A percentile compares a stretch with the other conserved stretches of the same genome.
phyloP scores from a whole-genome alignment of 2,329 filamentous ascomycete genomes.

The Aspergillus fumigatiaffinis region DNA sequence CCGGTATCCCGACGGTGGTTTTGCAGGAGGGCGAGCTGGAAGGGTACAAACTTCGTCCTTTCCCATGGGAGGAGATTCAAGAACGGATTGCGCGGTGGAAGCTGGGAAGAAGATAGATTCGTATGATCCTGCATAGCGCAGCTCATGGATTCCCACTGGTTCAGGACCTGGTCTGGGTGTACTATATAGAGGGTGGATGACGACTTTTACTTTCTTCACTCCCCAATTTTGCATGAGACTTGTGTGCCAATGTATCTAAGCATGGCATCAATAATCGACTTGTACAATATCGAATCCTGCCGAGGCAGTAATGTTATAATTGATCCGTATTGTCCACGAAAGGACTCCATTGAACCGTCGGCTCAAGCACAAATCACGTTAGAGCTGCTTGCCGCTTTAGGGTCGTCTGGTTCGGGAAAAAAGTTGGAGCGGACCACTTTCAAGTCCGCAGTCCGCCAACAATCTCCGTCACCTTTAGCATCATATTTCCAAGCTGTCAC shows the following conservation, averaged over 20 bases:
- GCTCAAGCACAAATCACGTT: neutral
- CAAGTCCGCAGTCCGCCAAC: constrained; percentile 23
- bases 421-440: constrained; percentile 32
- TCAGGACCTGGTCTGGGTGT: neutral
- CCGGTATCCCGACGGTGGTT: constrained; percentile 88
- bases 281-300: neutral
- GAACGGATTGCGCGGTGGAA: constrained; percentile 79
- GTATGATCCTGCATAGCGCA: neutral
- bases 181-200: constrained; percentile 11
- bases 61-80: constrained; percentile 87
- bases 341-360: neutral
- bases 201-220: neutral
- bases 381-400: constrained; percentile 34
- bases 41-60: constrained; percentile 61
- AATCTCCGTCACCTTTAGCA: constrained; percentile 14
- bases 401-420: constrained; percentile 30
- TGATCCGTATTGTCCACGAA: neutral
- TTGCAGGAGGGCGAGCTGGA: constrained; percentile 83
- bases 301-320: neutral
- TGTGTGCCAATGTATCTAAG: neutral
- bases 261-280: neutral
- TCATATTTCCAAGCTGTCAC: constrained; percentile 5
- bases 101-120: constrained; percentile 59
- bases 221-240: neutral
- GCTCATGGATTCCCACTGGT: neutral